Evolutionary conservation across 192 early-diverging fungal genomes (phyloP).

Genomic region (Coemansia aciculifera): DNA sequence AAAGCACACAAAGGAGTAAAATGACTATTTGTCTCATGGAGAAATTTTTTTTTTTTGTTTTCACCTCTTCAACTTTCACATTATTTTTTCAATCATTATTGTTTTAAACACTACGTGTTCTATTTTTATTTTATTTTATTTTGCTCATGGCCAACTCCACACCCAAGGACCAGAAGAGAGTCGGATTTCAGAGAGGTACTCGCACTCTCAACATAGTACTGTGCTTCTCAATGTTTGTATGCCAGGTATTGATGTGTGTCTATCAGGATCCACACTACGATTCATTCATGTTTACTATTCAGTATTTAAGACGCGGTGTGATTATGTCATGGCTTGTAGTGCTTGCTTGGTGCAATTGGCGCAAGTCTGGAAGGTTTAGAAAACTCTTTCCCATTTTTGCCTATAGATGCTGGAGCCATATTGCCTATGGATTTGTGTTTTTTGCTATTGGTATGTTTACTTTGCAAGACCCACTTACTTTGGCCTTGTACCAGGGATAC

Average conservation of each 20-base stretch:
- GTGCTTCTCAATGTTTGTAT: neutral
- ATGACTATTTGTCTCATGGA: too few relatives aligned
- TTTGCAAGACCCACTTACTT: neutral
- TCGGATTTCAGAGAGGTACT: neutral
- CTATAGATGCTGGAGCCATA: neutral
- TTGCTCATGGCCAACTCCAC: neutral
- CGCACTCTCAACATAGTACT: neutral
- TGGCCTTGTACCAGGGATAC: neutral
- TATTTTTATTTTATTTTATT: too few relatives aligned
- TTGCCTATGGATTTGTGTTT: constrained; percentile 2
- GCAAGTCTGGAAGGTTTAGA: neutral
- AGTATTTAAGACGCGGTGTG: neutral
- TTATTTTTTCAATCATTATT: neutral
- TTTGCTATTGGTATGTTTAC: neutral
- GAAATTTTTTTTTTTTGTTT: too few relatives aligned
- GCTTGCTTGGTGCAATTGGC: neutral
- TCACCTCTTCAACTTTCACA: too few relatives aligned
- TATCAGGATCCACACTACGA: neutral
- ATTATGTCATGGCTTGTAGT: neutral
- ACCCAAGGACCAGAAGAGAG: neutral
- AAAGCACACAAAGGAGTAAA: too few relatives aligned
- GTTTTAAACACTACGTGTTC: neutral
- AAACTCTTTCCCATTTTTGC: neutral
- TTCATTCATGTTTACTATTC: neutral
- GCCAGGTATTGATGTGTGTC: neutral